Evolutionary conservation across 2,329 filamentous ascomycete species (phyloP).

Genomic region (Pochonia chlamydosporia): DNA sequence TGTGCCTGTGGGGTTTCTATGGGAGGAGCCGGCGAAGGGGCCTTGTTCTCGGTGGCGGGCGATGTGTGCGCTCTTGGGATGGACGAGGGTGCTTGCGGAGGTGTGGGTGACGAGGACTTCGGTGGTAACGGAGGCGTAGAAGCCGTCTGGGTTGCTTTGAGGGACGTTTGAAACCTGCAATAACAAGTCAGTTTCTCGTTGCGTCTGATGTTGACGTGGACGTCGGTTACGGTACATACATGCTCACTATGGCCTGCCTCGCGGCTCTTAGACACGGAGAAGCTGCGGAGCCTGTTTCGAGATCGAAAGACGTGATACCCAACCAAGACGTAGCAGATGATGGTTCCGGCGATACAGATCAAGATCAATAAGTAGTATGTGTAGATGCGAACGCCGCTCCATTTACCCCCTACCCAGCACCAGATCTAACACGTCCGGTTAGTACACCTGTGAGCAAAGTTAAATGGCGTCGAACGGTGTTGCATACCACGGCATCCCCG

Average conservation of each 20-base stretch:
- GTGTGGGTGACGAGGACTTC: conserved; percentile 40
- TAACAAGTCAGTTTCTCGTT: not conserved
- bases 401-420: conserved; percentile 54
- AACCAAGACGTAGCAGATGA: conserved; percentile 50
- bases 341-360: conserved; percentile 51
- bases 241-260: conserved; percentile 25
- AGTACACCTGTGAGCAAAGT: not conserved
- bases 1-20: conserved; percentile 15
- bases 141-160: conserved; percentile 17
- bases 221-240: no score
- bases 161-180: not conserved
- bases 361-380: conserved; percentile 58
- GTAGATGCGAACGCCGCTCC: conserved; percentile 52
- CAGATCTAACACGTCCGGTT: conserved; percentile 39
- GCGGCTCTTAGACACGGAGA: conserved; percentile 33
- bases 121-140: conserved; percentile 47
- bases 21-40: not conserved
- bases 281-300: conserved; percentile 48
- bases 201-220: not conserved
- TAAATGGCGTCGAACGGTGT: not conserved
- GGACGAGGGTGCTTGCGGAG: conserved; percentile 14
- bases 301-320: conserved; percentile 56
- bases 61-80: conserved; percentile 16
- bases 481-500: conserved; percentile 49
- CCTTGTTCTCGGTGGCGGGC: conserved; percentile 16